These are phyloP conservation scores for Apophysomyces sp. DNA, from an alignment of 371 early-diverging fungal genomes.

Conservation along the genomic window DNA sequence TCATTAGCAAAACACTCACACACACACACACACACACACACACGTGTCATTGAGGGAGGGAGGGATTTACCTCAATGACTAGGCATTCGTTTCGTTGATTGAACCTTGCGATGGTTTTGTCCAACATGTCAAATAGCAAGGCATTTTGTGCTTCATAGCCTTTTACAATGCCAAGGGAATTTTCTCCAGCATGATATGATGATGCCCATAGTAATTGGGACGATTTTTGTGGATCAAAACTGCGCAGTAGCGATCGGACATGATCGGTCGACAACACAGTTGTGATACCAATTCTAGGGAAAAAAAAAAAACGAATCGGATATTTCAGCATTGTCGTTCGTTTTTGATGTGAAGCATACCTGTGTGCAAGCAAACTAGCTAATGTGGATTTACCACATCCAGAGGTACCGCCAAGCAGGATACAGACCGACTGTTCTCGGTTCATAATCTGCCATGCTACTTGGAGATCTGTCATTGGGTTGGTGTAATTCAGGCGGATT, in stretches of 20 bases:
- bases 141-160: conserved; percentile 40
- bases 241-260: conserved; percentile 35
- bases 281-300: conserved; percentile 29
- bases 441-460: conserved; percentile 30
- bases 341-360: background rate
- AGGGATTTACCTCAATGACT: conserved; percentile 28
- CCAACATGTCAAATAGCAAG: conserved; percentile 24
- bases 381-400: conserved; percentile 39
- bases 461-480: conserved; percentile 22
- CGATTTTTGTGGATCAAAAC: conserved; percentile 26
- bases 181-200: conserved; percentile 34
- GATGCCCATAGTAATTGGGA: conserved; percentile 32
- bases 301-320: background rate
- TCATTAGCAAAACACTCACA: background rate
- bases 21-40: background rate
- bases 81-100: conserved; percentile 26
- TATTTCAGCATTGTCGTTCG: background rate
- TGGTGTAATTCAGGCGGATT: conserved; percentile 17
- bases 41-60: no score
- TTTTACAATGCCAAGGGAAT: conserved; percentile 7
- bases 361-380: conserved; percentile 32
- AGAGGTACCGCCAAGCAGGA: conserved; percentile 34
- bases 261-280: conserved; percentile 41
- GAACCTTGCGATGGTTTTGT: conserved; percentile 25
- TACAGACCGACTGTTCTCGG: conserved; percentile 29